These are phyloP conservation scores for Pichia deserticola DNA, from an alignment of 805 yeast species.

Conservation along the genomic window DNA sequence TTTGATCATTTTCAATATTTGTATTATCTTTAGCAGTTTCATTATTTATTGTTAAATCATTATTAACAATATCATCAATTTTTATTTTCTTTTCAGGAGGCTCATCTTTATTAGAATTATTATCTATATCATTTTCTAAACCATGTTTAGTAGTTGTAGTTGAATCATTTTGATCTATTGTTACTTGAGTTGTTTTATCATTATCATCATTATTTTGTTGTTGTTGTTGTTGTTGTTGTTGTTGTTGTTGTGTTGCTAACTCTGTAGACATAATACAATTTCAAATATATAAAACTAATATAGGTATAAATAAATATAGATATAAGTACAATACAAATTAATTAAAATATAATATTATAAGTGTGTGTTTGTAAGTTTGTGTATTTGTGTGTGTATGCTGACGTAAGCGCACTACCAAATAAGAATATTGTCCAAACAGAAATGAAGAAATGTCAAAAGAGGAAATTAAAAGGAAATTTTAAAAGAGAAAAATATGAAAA, in stretches of 20 bases:
- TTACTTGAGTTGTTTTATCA: background rate
- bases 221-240: background rate
- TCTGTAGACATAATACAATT: conserved; percentile 1
- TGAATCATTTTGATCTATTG: background rate
- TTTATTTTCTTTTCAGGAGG: background rate
- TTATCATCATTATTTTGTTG: background rate
- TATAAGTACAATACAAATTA: background rate
- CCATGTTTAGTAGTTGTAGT: too few relatives aligned
- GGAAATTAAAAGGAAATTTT: background rate
- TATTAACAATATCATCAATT: background rate
- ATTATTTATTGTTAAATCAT: too few relatives aligned
- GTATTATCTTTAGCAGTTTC: background rate
- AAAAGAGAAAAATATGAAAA: background rate
- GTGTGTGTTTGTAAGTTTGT: too few relatives aligned
- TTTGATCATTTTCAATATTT: too few relatives aligned
- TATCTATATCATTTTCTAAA: background rate
- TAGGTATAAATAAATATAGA: background rate
- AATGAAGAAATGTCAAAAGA: background rate
- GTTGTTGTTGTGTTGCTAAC: background rate
- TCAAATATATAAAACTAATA: background rate
- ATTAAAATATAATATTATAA: background rate
- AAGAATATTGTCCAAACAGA: background rate
- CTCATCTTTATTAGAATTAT: background rate
- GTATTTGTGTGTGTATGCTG: background rate
- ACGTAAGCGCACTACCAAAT: background rate